Evolutionary conservation across 805 yeast genomes (phyloP), one percentile per base, ranked within the genome.

Genomic region (Candida nemodendra): DNA sequence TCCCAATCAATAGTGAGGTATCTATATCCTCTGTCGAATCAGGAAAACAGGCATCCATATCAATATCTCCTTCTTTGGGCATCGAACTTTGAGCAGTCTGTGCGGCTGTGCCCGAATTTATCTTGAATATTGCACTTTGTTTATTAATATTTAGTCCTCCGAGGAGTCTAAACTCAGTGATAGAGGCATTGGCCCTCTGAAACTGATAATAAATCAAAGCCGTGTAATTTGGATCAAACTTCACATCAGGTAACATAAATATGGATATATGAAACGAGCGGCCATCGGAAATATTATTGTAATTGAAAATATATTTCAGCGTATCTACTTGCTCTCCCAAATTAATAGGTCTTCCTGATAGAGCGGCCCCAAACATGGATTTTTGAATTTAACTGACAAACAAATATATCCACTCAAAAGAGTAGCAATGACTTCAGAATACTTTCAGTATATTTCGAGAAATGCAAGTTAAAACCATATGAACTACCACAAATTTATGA

Each of bases 201-300:
- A 90, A 64, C 57, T 91, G 96, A 62, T 88, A 91, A 61, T 84
- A 93, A 2, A 93, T 86, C 28, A 91, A 71, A 0, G 97, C 98
- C 1, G 91, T 79, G 50, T 70, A 83, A 32, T 74, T 74, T 1
- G 77, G 74, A 38, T 90, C 96, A 35, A 77, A 67, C 27, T 76
- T 79, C 4, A 84, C 76, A 45, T 87, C 86, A 0, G 99, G 99
- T 1, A 93, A 71, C 33, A 90, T 65, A 58, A 93, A 93, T 4
- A 93, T 68, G 1, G 95, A 84, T 27, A 93, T 71, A 57, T 88
- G 95, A 30, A 89, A 83, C 29, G 84, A 71, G 31, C 71, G 44
- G 13, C 52, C 54, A 4, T 56, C 73, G 6, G 82, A 66, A 0
- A 88, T 85, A 49, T 79, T 77, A 36, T 73, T 72, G 18, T 85